A percentile compares a stretch with the other conserved stretches of the same genome.
Conservation (phyloP, 2,329 filamentous ascomycete genomes). For the Microascus cirrosus region DNA sequence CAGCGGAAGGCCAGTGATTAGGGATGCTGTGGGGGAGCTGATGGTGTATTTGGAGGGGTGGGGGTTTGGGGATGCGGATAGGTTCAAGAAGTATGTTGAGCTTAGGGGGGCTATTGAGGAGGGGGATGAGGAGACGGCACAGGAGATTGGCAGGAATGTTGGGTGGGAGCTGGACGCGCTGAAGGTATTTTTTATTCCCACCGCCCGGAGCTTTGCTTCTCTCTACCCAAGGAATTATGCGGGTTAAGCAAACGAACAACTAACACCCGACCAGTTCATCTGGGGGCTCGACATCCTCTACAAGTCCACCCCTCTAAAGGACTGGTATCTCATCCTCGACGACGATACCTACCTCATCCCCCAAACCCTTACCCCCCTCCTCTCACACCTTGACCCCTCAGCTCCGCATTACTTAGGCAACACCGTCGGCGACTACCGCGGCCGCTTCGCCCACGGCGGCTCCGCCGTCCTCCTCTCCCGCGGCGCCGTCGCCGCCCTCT, state of each 20-base stretch:
- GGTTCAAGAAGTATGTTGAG: conserved; percentile 27
- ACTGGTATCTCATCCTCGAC: conserved; percentile 48
- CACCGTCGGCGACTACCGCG: conserved; percentile 43
- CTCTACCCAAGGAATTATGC: too few relatives aligned
- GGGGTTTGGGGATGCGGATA: conserved; percentile 14
- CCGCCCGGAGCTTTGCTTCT: too few relatives aligned
- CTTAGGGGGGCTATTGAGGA: conserved; percentile 24
- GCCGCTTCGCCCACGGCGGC: conserved; percentile 45
- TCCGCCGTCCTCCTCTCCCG: conserved; percentile 42
- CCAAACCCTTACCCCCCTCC: conserved; percentile 32
- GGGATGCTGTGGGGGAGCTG: conserved; percentile 24
- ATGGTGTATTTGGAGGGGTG: not conserved
- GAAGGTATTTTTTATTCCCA: conserved; percentile 28
- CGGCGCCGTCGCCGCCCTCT: conserved; percentile 34
- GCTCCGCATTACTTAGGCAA: conserved; percentile 42
- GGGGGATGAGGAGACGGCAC: conserved; percentile 25
- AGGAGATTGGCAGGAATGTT: conserved; percentile 22
- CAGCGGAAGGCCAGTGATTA: conserved; percentile 12
- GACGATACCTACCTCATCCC: conserved; percentile 46
- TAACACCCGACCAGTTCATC: conserved; percentile 31
- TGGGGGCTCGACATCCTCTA: conserved; percentile 41
- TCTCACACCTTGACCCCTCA: conserved; percentile 35
- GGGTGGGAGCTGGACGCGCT: conserved; percentile 40
- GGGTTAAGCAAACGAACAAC: too few relatives aligned
- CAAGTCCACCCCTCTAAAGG: conserved; percentile 37